Evolutionary conservation across 179 eudicot genomes (phyloP).

Genomic region (Nepenthes alata): DNA sequence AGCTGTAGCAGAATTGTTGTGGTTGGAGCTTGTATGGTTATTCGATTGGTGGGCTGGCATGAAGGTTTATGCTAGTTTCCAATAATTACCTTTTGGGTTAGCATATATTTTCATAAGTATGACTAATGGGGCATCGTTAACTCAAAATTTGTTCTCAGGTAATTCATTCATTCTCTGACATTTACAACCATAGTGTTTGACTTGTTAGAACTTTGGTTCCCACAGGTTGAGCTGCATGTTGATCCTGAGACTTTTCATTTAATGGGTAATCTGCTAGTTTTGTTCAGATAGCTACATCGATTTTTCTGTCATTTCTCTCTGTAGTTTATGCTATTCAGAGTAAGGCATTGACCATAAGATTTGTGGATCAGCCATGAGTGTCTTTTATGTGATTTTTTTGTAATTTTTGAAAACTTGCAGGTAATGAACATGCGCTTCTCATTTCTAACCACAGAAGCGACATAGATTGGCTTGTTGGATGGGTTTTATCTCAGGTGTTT

Average conservation of each 20-base stretch:
- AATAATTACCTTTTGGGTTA: neutral
- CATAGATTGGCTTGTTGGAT: constrained; percentile 35
- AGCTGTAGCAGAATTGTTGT: constrained; percentile 53
- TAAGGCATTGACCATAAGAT: neutral
- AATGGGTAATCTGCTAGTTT: constrained; percentile 39
- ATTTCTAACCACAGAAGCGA: constrained; percentile 28
- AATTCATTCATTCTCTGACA: too few species aligned
- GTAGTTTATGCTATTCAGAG: neutral
- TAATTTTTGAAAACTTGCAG: constrained; percentile 8
- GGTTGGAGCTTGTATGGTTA: constrained; percentile 76
- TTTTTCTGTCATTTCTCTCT: neutral
- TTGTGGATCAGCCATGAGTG: neutral
- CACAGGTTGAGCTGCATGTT: constrained; percentile 60
- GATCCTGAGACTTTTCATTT: constrained; percentile 57
- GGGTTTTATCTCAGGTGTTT: constrained; percentile 33
- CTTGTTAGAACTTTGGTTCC: constrained; percentile 2
- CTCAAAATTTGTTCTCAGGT: too few species aligned
- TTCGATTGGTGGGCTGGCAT: constrained; percentile 91
- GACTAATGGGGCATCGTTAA: neutral
- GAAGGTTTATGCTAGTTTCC: constrained; percentile 33
- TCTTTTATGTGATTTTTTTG: constrained; percentile 1
- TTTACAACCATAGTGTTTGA: neutral
- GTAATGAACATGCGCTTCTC: constrained; percentile 30
- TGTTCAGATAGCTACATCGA: neutral
- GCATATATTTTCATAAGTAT: neutral